These are phyloP conservation scores for Gracilaria domingensis DNA, from an alignment of 23 red algal species.

Conservation along the genomic window DNA sequence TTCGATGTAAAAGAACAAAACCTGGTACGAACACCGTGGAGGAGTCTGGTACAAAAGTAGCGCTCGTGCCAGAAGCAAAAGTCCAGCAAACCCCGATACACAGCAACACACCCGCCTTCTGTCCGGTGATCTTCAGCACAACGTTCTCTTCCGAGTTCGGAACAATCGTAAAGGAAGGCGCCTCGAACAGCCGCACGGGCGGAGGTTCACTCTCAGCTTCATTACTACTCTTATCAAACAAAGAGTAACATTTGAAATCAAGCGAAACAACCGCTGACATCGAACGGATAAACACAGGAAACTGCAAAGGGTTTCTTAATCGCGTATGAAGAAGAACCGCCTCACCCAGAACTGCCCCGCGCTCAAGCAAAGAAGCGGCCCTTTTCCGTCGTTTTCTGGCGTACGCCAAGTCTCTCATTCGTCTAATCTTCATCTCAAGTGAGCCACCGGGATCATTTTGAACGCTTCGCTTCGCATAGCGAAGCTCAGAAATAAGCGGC, in stretches of 20 bases:
- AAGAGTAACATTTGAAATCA: conserved; percentile 35
- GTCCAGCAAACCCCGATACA: conserved; percentile 61
- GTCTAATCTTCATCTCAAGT: conserved; percentile 71
- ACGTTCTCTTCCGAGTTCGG: conserved; percentile 25
- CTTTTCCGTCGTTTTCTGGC: conserved; percentile 21
- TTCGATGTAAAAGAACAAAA: conserved; percentile 61
- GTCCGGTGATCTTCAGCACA: conserved; percentile 19
- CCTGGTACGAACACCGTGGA: conserved; percentile 30
- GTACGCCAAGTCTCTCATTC: conserved; percentile 49
- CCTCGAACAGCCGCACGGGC: conserved; percentile 20
- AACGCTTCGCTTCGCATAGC: conserved; percentile 35
- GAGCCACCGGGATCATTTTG: conserved; percentile 55
- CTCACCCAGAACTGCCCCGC: conserved; percentile 67
- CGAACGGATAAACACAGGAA: conserved; percentile 56
- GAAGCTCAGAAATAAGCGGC: conserved; percentile 68
- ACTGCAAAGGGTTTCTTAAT: conserved; percentile 58
- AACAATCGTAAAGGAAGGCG: conserved; percentile 8
- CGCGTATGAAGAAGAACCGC: conserved; percentile 14
- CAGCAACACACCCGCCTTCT: conserved; percentile 35
- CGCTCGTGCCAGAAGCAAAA: conserved; percentile 48
- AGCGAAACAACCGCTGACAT: conserved; percentile 52
- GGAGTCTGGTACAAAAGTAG: conserved; percentile 21
- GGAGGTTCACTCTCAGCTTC: background rate
- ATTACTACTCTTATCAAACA: background rate
- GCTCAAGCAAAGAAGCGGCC: conserved; percentile 58